Conservation (phyloP, 805 yeast species). For the Dipodascopsis tothii region DNA sequence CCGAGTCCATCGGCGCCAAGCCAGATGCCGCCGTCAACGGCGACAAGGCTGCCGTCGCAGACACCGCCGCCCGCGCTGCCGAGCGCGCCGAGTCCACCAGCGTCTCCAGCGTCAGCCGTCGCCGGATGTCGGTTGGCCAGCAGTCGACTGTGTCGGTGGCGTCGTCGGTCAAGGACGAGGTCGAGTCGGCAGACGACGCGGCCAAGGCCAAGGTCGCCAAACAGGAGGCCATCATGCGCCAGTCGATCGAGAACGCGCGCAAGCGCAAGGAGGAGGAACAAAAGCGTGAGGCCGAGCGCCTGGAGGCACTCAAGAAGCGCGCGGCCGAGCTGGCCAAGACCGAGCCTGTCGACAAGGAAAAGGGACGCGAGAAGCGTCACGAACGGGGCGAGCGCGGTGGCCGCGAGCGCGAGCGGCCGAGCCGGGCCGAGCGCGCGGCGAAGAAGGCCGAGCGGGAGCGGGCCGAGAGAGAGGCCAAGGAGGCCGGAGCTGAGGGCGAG, state of each 20-base stretch:
- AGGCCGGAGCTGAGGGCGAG: no score
- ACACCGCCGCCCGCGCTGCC: not conserved
- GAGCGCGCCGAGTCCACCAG: not conserved
- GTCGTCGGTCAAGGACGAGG: not conserved
- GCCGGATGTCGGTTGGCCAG: not conserved
- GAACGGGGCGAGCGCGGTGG: no score
- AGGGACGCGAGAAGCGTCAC: no score
- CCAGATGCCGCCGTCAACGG: not conserved
- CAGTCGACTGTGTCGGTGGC: not conserved
- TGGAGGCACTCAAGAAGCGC: constrained; percentile 26
- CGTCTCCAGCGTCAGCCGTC: not conserved
- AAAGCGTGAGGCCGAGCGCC: constrained; percentile 27
- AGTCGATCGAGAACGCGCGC: constrained; percentile 31
- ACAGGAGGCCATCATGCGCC: constrained; percentile 32
- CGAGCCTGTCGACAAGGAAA: no score
- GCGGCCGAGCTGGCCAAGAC: constrained; percentile 27
- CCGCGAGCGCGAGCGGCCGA: no score
- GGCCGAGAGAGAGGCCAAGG: no score
- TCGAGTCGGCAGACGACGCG: not conserved
- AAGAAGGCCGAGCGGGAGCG: no score
- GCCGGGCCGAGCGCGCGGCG: no score
- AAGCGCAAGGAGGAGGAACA: constrained; percentile 32
- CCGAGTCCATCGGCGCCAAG: no score
- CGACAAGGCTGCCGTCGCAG: not conserved
- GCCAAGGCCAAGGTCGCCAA: not conserved